Evolutionary conservation across 2,329 filamentous ascomycete species (phyloP), one percentile per base, ranked within the genome.

Genomic region (Microdochium paspali): DNA sequence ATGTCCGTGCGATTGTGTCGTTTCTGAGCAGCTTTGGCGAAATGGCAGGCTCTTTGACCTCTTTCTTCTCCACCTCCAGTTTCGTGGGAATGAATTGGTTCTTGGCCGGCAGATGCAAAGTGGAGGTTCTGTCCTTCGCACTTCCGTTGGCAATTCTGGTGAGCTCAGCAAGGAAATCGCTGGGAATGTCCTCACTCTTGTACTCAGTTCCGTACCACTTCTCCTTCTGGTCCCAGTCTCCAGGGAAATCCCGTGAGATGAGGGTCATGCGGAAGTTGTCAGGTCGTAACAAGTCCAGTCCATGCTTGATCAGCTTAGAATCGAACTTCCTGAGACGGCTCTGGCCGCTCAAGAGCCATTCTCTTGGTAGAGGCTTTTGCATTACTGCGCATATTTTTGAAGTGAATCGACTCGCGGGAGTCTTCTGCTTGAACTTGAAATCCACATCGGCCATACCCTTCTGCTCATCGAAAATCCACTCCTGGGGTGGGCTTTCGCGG

Each of bases 131-230:
- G 25, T 79, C 73, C 23, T 73, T 69, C 1, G 74, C 66, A 1
- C 77, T 69, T 40, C 76, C 76, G 1, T 77, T 66, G 25, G 79
- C 73, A 2, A 88, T 87, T 50, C 76, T 67, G 47, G 77, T 73
- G 51, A 96, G 74, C 45, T 88, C 82, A 10, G 74, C 69, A 62
- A 95, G 72, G 56, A 96, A 84, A 18, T 90, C 82, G 13, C 75
- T 62, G 0, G 90, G 83, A 30, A 98, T 87, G 60, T 82, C 85
- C 61, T 94, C 86, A 26, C 84, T 77, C 53, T 82, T 87, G 67
- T 96, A 95, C 60, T 97, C 90, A 0, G 93, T 98, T 9, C 91
- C 91, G 58, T 98, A 98, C 93, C 93, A 98, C 62, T 90, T 89
- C 70, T 98, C 93, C 61, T 86, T 94, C 62, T 84, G 70, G 54